Percentiles rank a stretch among this genome's conserved stretches.
Conservation (phyloP, 2,329 filamentous ascomycete species). For the Colletotrichum magnum region DNA sequence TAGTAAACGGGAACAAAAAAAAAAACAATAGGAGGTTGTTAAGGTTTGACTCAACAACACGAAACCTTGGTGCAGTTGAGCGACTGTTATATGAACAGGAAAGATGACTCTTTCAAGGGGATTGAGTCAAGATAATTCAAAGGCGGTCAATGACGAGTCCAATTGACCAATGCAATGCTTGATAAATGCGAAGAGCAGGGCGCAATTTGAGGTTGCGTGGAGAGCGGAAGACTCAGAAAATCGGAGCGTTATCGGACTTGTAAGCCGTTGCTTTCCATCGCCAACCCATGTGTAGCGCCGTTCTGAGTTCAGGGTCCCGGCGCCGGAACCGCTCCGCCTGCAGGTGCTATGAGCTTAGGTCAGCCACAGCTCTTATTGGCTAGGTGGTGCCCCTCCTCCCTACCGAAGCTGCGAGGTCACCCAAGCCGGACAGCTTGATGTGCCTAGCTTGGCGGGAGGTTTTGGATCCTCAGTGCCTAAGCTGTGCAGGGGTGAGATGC, state of each 20-base stretch:
- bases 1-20: not conserved
- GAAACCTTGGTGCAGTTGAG: not conserved
- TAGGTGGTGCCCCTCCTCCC: not conserved
- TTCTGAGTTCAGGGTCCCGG: slow-evolving; percentile 41
- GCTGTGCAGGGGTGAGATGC: slow-evolving; percentile 29
- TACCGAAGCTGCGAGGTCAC: slow-evolving; percentile 12
- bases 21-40: too few species aligned
- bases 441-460: slow-evolving; percentile 15
- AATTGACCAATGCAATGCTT: slow-evolving; percentile 37
- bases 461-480: slow-evolving; percentile 16
- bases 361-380: slow-evolving; percentile 27
- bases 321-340: slow-evolving; percentile 32
- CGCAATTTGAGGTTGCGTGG: slow-evolving; percentile 32
- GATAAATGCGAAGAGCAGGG: slow-evolving; percentile 25
- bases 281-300: slow-evolving; percentile 7
- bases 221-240: slow-evolving; percentile 31
- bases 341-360: slow-evolving; percentile 31
- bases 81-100: not conserved
- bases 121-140: slow-evolving; percentile 3
- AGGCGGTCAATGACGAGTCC: slow-evolving; percentile 3
- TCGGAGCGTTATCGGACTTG: slow-evolving; percentile 49
- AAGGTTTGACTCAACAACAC: too few species aligned
- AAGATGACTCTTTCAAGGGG: slow-evolving; percentile 10
- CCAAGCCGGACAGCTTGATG: slow-evolving; percentile 19
- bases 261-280: slow-evolving; percentile 42